A percentile compares a stretch with the other conserved stretches of the same genome.
These are phyloP conservation scores for Chlorella sp. DNA, from an alignment of 139 green algal genomes.

Conservation along the genomic window DNA sequence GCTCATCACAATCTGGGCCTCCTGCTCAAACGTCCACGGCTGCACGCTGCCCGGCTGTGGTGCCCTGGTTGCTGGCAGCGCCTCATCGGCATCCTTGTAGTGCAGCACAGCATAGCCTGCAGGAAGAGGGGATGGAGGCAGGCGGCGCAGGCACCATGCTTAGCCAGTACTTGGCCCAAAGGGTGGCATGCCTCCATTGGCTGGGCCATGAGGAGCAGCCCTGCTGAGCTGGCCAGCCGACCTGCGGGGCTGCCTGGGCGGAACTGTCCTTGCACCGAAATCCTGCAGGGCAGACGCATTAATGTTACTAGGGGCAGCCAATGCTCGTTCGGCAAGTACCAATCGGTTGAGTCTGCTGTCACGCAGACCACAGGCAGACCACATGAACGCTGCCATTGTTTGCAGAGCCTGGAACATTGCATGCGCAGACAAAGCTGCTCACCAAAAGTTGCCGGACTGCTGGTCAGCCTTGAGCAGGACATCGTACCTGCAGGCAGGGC, in stretches of 20 bases:
- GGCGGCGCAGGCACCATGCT: too few species aligned
- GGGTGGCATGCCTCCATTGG: too few species aligned
- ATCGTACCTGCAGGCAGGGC: conserved; percentile 8
- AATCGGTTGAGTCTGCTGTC: too few species aligned
- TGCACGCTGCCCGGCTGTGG: conserved; percentile 9
- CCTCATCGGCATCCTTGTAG: neutral
- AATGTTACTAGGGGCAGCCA: too few species aligned
- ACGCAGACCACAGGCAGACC: too few species aligned
- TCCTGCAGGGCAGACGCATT: neutral
- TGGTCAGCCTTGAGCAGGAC: conserved; percentile 8
- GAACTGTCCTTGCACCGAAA: neutral
- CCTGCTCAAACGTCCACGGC: neutral
- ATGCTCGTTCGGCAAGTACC: too few species aligned
- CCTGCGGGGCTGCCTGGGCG: conserved; percentile 10
- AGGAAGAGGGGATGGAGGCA: too few species aligned
- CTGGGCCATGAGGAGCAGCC: too few species aligned
- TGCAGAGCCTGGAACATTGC: too few species aligned
- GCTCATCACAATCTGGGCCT: neutral
- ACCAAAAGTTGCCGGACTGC: neutral
- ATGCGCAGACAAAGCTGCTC: too few species aligned
- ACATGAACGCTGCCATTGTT: too few species aligned
- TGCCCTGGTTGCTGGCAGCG: neutral
- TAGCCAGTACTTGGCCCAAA: too few species aligned
- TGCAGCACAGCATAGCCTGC: conserved; percentile 30
- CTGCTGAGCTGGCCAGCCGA: neutral